These are phyloP conservation scores for Brettanomyces anomalus DNA, from an alignment of 805 yeast species.

Conservation along the genomic window DNA sequence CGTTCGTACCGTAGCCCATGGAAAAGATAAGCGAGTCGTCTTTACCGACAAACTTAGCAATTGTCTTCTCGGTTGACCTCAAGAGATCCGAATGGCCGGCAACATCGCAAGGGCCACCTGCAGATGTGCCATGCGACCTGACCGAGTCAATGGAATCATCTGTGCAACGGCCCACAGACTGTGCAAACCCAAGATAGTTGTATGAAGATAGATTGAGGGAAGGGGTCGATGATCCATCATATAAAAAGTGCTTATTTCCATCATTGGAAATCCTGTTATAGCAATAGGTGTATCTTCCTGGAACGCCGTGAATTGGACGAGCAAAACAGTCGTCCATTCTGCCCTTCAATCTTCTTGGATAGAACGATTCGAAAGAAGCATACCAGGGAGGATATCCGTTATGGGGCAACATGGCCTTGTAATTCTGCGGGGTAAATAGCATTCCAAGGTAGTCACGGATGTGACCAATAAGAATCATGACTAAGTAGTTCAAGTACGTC, in stretches of 20 bases:
- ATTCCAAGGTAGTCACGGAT: slow-evolving; percentile 82
- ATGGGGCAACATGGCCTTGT: slow-evolving; percentile 57
- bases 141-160: slow-evolving; percentile 59
- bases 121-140: slow-evolving; percentile 64
- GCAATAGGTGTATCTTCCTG: slow-evolving; percentile 83
- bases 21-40: slow-evolving; percentile 81
- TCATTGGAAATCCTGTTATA: slow-evolving; percentile 69
- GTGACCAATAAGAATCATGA: slow-evolving; percentile 83
- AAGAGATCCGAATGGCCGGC: slow-evolving; percentile 77
- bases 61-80: slow-evolving; percentile 57
- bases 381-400: slow-evolving; percentile 96
- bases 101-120: slow-evolving; percentile 67
- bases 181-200: slow-evolving; percentile 95
- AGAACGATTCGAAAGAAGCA: slow-evolving; percentile 88
- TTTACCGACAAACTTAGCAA: slow-evolving; percentile 85
- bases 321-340: slow-evolving; percentile 93
- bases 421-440: slow-evolving; percentile 55
- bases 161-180: slow-evolving; percentile 86
- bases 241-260: slow-evolving; percentile 54
- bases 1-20: slow-evolving; percentile 96
- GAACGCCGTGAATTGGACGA: slow-evolving; percentile 94
- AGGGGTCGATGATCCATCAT: slow-evolving; percentile 66
- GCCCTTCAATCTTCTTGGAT: slow-evolving; percentile 82
- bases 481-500: slow-evolving; percentile 79
- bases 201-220: slow-evolving; percentile 85